Evolutionary conservation across 164 flowering plant species (phyloP), one percentile per base, ranked within the genome.

Genomic region (Santalum album): DNA sequence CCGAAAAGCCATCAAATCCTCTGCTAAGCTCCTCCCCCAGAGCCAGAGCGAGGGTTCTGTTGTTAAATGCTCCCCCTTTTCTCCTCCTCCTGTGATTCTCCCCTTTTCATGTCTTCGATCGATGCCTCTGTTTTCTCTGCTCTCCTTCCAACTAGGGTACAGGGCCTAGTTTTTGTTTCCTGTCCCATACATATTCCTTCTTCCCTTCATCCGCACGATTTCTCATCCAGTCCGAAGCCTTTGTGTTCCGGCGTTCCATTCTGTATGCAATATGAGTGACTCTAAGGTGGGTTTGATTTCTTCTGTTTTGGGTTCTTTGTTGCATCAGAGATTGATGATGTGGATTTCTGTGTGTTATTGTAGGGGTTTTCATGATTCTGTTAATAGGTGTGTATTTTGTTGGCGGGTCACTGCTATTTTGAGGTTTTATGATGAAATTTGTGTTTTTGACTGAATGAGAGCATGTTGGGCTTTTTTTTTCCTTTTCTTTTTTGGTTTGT

Each of bases 31-130:
- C 49, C 2, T 20, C 3, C n/a, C n/a, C n/a, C 21, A 21, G 49
- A 25, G 49, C 49, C 25, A 12, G 15, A 10, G 49, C 49, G 49
- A 45, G 49, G 49, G 25, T 45, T 45, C 24, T 49, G 12, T 49
- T 18, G 45, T 45, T 64, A 53, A 61, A 66, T 66, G 62, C 74
- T 61, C 69, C 49, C 60, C 67, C 64, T 40, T 32, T 25, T 40
- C 39, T 39, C 7, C 43, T 34, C 25, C 25, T 22, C 24, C 57
- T 9, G 49, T 12, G 51, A 29, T 22, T 55, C 62, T 54, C 29
- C 51, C 51, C 55, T 2, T 67, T 70, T 67, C 75, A 74, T 74
- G 78, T 74, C 78, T 74, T 56, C 65, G 36, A 45, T 67, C 64
- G 39, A 25, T 57, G 34, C 20, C 55, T 20, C 43, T 40, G 36